These are phyloP conservation scores for Parathielavia appendiculata DNA, from an alignment of 495 filamentous ascomycete species.

Conservation along the genomic window DNA sequence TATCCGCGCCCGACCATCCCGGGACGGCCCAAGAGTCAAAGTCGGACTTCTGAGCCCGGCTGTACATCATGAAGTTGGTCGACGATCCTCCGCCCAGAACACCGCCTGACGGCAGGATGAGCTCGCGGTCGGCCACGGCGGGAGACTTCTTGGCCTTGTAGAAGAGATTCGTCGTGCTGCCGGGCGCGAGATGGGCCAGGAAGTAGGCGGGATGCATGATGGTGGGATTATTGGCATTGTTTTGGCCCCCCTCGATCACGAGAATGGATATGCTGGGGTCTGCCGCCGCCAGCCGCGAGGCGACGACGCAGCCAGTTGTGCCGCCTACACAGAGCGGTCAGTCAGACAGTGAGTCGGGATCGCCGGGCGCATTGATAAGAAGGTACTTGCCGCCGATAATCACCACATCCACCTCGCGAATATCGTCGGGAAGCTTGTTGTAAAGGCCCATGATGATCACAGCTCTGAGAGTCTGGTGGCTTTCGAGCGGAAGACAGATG, in stretches of 20 bases:
- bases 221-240: slow-evolving; percentile 41
- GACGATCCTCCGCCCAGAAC: slow-evolving; percentile 56
- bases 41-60: slow-evolving; percentile 37
- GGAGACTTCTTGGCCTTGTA: slow-evolving; percentile 25
- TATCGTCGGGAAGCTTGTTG: slow-evolving; percentile 27
- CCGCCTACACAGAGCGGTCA: slow-evolving; percentile 28
- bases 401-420: slow-evolving; percentile 36
- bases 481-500: too few relatives aligned
- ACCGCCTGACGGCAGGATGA: slow-evolving; percentile 49
- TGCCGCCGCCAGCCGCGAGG: slow-evolving; percentile 45
- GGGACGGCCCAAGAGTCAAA: slow-evolving; percentile 49
- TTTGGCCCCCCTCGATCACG: slow-evolving; percentile 44
- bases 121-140: slow-evolving; percentile 33
- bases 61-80: slow-evolving; percentile 56
- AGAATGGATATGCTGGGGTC: slow-evolving; percentile 47
- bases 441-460: slow-evolving; percentile 27
- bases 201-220: slow-evolving; percentile 42
- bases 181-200: slow-evolving; percentile 29
- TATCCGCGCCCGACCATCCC: slow-evolving; percentile 49
- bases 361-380: slow-evolving; percentile 15
- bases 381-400: slow-evolving; percentile 30
- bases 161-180: slow-evolving; percentile 33
- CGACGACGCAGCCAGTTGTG: slow-evolving; percentile 42
- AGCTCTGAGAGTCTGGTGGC: too few relatives aligned
- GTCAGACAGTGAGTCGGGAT: not conserved